Evolutionary conservation across 805 yeast species (phyloP), one percentile per base, ranked within the genome.

Genomic region (Candida namnaoensis): DNA sequence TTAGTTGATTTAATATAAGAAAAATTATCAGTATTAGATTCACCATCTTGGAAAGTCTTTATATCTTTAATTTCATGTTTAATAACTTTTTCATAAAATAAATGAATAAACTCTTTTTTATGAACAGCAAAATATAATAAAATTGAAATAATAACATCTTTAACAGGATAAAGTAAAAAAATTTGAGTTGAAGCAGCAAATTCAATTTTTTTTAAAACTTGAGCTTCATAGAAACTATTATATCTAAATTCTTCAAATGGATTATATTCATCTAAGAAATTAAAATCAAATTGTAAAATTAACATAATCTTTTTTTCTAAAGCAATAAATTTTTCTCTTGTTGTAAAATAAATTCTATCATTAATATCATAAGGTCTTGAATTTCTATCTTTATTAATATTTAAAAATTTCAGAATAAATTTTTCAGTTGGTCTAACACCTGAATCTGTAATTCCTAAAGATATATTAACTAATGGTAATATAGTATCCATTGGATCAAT

Each of bases 91-190:
- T 36, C 30, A 32, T 49, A 52, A 43, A 44, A 46, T n/a, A 38
- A 23, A n/a, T 36, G 40, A 4, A 54, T 53, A 34, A 46, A 41
- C 9, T 36, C 38, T 5, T 45, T 10, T 3, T 3, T 9, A 15
- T 32, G 6, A 19, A 36, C 5, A 11, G 38, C 12, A 1, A 11
- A 9, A 1, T 37, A 7, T 3, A 33, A 11, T 39, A 49, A 19
- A 11, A 46, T 32, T 3, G 48, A 45, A 13, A 43, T 11, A 4
- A 39, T 12, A 13, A 47, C 41, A 1, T 45, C 36, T 7, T 44
- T 43, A 15, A 51, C 27, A 3, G 42, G 7, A 25, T 37, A 46
- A 6, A 54, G 27, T 9, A 55, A 35, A 27, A 40, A 51, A 1
- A 51, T 38, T 30, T 50, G 55, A 6, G 54, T 39, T 7, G 26